phyloP scores from a whole-genome alignment of 495 filamentous ascomycete species.

The Podospora tetraspora region DNA sequence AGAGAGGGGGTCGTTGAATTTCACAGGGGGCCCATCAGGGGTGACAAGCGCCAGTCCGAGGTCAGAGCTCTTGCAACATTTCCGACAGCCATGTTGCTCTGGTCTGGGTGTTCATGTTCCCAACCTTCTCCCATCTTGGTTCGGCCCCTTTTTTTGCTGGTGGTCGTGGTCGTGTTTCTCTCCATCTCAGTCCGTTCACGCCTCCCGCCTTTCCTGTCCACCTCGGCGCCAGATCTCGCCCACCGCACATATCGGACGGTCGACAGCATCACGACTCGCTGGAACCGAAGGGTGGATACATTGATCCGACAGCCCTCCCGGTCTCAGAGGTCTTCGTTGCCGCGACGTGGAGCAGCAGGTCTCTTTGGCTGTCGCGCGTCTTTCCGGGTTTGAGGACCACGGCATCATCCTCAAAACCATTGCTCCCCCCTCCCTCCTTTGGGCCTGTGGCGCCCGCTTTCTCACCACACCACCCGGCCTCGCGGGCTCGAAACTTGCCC shows the following conservation, averaged over 20 bases:
- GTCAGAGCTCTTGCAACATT: conserved; percentile 14
- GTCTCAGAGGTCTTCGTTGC: conserved; percentile 15
- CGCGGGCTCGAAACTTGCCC: background rate
- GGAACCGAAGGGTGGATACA: background rate
- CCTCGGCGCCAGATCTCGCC: conserved; percentile 1
- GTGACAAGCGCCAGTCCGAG: conserved; percentile 12
- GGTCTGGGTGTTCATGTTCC: no score
- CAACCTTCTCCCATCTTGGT: background rate
- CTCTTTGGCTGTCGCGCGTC: background rate
- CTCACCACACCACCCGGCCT: background rate
- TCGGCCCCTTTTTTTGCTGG: background rate
- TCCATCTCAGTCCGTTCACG: background rate
- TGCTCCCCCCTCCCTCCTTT: background rate
- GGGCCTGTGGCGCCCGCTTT: background rate
- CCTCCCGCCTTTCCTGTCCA: background rate
- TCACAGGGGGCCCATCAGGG: conserved; percentile 1
- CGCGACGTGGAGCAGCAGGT: conserved; percentile 6
- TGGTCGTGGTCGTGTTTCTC: background rate
- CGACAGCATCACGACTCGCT: conserved; percentile 13
- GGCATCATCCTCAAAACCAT: background rate
- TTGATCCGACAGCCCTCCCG: conserved; percentile 16
- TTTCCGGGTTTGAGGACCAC: background rate
- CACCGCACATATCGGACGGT: conserved; percentile 8
- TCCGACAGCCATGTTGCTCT: background rate
- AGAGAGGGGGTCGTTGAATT: conserved; percentile 5